These are phyloP conservation scores for Aechmea fasciata DNA, from an alignment of 176 grass and related monocot genomes.

Conservation along the genomic window DNA sequence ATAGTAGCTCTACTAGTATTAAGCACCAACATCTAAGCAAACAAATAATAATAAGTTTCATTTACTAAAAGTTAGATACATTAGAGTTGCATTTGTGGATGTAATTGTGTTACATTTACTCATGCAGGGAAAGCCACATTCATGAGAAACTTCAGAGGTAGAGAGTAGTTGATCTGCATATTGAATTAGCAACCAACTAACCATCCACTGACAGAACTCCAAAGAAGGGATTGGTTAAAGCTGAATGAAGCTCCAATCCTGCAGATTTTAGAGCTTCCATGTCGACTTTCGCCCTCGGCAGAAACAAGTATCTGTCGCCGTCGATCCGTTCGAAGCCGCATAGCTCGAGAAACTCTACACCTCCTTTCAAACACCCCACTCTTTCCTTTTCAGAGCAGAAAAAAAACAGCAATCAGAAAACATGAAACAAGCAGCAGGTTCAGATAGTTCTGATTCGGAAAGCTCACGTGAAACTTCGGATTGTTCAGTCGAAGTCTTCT, in stretches of 20 bases:
- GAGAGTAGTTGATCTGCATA: too few relatives aligned
- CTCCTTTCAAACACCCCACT: slow-evolving; percentile 49
- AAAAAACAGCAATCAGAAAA: neutral
- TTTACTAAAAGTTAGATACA: too few relatives aligned
- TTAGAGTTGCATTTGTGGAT: too few relatives aligned
- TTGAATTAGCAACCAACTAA: neutral
- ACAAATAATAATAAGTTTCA: too few relatives aligned
- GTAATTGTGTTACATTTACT: too few relatives aligned
- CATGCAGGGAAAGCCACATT: too few relatives aligned
- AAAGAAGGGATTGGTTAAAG: slow-evolving; percentile 75
- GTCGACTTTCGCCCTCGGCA: slow-evolving; percentile 45
- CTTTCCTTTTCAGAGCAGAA: slow-evolving; percentile 41
- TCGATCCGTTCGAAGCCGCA: slow-evolving; percentile 57
- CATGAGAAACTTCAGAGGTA: too few relatives aligned
- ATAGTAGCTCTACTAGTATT: too few relatives aligned
- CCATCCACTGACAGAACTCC: slow-evolving; percentile 49
- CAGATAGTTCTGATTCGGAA: neutral
- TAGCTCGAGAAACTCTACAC: slow-evolving; percentile 69
- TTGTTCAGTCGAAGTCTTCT: slow-evolving; percentile 65
- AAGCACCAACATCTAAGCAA: too few relatives aligned
- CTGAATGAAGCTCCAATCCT: slow-evolving; percentile 35
- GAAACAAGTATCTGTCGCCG: slow-evolving; percentile 34
- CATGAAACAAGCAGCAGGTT: neutral
- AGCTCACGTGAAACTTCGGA: slow-evolving; percentile 49
- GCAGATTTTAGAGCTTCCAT: slow-evolving; percentile 32